Percentiles rank a stretch among this genome's conserved stretches.
These are phyloP conservation scores for Ophiosphaerella narmari DNA, from an alignment of 2,329 filamentous ascomycete genomes.

Conservation along the genomic window DNA sequence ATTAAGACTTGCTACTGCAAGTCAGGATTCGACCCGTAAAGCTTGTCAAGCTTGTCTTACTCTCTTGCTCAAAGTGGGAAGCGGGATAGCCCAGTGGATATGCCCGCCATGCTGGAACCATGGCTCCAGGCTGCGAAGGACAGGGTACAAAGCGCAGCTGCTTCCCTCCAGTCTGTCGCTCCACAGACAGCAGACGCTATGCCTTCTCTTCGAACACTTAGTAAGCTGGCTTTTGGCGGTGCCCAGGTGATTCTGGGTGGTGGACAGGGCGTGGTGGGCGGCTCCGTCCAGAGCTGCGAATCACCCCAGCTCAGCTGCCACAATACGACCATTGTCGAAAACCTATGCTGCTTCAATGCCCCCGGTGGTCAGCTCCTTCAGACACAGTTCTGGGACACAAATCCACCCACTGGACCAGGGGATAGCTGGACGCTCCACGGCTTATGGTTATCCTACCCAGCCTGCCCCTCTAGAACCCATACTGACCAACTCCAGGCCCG, in stretches of 20 bases:
- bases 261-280: conserved; percentile 33
- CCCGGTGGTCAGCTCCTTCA: conserved; percentile 72
- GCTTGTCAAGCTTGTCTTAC: conserved; percentile 27
- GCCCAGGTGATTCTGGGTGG: conserved; percentile 39
- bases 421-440: conserved; percentile 78
- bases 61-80: conserved; percentile 10
- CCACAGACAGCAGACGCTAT: conserved; percentile 29
- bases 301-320: conserved; percentile 64
- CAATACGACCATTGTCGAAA: conserved; percentile 62
- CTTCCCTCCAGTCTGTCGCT: conserved; percentile 7
- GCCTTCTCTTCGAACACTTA: conserved; percentile 43
- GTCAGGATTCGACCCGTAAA: conserved; percentile 34
- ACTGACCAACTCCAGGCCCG: conserved; percentile 42
- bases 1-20: conserved; percentile 25
- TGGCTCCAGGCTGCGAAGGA: conserved; percentile 20
- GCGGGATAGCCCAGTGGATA: conserved; percentile 6
- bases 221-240: conserved; percentile 44
- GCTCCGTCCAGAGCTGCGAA: conserved; percentile 31
- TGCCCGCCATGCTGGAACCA: conserved; percentile 31
- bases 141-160: conserved; percentile 34
- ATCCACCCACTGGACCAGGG: conserved; percentile 66
- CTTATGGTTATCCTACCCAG: conserved; percentile 54
- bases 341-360: conserved; percentile 76
- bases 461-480: no score
- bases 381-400: conserved; percentile 79